These are phyloP conservation scores for Metschnikowia corniflorae DNA, from an alignment of 805 yeast species.

Conservation along the genomic window DNA sequence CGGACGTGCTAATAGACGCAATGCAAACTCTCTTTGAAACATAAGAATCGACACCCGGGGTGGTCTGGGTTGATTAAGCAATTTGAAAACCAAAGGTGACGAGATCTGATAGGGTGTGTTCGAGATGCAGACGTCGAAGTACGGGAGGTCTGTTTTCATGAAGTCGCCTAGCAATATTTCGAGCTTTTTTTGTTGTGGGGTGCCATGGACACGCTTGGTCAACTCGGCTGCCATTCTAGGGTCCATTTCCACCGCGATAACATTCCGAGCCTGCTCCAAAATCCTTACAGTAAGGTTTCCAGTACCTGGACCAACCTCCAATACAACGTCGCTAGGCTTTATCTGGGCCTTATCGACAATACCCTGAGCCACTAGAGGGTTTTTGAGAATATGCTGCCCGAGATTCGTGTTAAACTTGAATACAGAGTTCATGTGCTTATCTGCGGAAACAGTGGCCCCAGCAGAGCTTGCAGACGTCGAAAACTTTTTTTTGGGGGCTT, in stretches of 20 bases:
- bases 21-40: conserved; percentile 97
- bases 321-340: conserved; percentile 85
- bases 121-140: conserved; percentile 92
- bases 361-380: conserved; percentile 96
- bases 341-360: conserved; percentile 95
- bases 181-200: conserved; percentile 86
- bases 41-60: conserved; percentile 92
- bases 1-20: conserved; percentile 89
- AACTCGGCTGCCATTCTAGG: conserved; percentile 99
- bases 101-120: conserved; percentile 98
- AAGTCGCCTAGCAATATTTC: conserved; percentile 94
- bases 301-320: conserved; percentile 99
- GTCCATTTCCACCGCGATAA: conserved; percentile 97
- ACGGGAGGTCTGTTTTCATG: conserved; percentile 92
- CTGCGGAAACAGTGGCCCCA: conserved; percentile 62
- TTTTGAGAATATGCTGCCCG: conserved; percentile 95
- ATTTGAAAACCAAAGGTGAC: conserved; percentile 90
- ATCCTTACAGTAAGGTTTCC: conserved; percentile 95
- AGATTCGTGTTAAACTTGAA: conserved; percentile 95
- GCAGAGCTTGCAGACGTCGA: conserved; percentile 43
- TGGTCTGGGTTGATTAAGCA: conserved; percentile 86
- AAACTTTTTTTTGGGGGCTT: conserved; percentile 63
- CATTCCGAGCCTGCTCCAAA: conserved; percentile 86
- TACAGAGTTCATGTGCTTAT: conserved; percentile 71
- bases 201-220: conserved; percentile 95